A percentile compares a stretch with the other conserved stretches of the same genome.
Evolutionary conservation across 352 stramenopile species (phyloP).

Genomic region (Thalassiosira sp.): DNA sequence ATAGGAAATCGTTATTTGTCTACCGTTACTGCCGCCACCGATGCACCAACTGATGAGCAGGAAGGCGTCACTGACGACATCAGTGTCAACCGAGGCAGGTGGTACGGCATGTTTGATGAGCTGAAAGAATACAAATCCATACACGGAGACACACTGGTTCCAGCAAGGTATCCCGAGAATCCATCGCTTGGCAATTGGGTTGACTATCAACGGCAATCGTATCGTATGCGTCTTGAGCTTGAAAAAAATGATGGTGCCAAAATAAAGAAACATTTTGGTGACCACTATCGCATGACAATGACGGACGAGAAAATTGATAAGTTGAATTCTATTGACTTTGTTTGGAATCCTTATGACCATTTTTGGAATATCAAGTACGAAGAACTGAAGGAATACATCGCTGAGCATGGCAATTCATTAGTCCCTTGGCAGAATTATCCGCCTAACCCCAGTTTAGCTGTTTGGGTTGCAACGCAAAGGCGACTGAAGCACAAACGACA

Average conservation of each 20-base stretch:
- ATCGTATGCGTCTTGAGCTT: slow-evolving; percentile 30
- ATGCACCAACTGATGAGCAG: neutral
- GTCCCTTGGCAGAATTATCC: slow-evolving; percentile 40
- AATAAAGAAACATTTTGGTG: neutral
- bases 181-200: slow-evolving; percentile 66
- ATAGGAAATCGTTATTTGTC: neutral
- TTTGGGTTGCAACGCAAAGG: slow-evolving; percentile 48
- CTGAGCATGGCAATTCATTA: slow-evolving; percentile 38
- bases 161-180: slow-evolving; percentile 31
- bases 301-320: slow-evolving; percentile 51
- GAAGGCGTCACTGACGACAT: neutral
- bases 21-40: neutral
- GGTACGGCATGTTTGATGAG: slow-evolving; percentile 46
- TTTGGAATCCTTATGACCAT: slow-evolving; percentile 48
- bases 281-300: too few relatives aligned
- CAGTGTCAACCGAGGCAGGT: slow-evolving; percentile 19
- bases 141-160: slow-evolving; percentile 53
- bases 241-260: neutral
- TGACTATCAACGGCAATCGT: slow-evolving; percentile 52
- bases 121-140: slow-evolving; percentile 54
- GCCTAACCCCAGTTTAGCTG: slow-evolving; percentile 19
- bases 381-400: slow-evolving; percentile 46
- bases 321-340: slow-evolving; percentile 55
- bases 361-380: slow-evolving; percentile 40
- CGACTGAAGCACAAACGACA: too few relatives aligned